Evolutionary conservation across 352 stramenopile species (phyloP), one percentile per base, ranked within the genome.

Genomic region (Globisporangium iwayamae): DNA sequence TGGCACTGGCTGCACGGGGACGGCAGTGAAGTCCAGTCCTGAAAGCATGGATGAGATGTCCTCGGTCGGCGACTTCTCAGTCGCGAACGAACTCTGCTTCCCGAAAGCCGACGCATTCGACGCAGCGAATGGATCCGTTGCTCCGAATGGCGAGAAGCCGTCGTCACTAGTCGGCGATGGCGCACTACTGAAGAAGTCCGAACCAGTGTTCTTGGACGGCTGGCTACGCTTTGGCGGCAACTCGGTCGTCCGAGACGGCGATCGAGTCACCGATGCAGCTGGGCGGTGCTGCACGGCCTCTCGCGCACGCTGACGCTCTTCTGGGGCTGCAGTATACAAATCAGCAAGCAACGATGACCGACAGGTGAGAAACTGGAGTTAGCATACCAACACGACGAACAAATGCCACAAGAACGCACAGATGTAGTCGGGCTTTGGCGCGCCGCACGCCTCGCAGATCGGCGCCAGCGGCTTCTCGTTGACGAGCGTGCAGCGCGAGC

Each of bases 11-110:
- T 79, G 68, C 25, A 75, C 73, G 8, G 78, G 79, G 8, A 67
- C 46, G 36, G 82, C 66, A 4, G 75, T 87, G 61, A 93, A 93
- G 63, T 93, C 85, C 11, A 93, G 65, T 1, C 83, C 85, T 5
- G 79, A 85, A 20, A 93, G 65, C 85, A 93, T 93, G 1, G 74
- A 91, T 13, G 81, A 77, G 53, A 93, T 90, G 46, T 93, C 73
- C 34, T 91, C 75, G 6, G 60, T 53, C 53, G 60, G 28, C 7
- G 34, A 66, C 30, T 78, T 73, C 16, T 32, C 28, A 3, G 62
- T 50, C 3, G 34, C 25, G 2, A 61, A 62, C 25, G 43, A n/a
- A 13, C 38, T 57, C 34, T 56, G 54, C n/a, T 52, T 60, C 2
- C 11, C 46, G 46, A 60, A 48, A 34, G 46, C 18, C 41, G 62